Percentiles rank a stretch among this genome's conserved stretches.
phyloP scores from a whole-genome alignment of 148 eudicot genomes.

The Rhododendron henanense region DNA sequence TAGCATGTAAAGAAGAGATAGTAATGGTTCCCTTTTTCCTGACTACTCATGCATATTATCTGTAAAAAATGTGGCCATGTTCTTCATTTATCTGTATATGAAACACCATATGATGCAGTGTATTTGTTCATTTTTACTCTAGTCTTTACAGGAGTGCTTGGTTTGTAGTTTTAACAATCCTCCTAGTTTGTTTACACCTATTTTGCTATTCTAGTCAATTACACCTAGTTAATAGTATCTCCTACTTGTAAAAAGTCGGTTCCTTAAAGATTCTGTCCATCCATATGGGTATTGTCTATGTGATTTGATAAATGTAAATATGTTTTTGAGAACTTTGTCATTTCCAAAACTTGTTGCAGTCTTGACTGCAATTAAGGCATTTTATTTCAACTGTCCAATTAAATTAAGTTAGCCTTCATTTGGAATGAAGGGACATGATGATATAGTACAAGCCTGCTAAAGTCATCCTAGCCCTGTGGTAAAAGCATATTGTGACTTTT shows the following conservation, averaged over 20 bases:
- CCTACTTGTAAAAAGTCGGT: background rate
- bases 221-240: background rate
- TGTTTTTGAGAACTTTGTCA: background rate
- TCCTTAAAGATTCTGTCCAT: background rate
- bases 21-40: background rate
- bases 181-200: background rate
- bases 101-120: background rate
- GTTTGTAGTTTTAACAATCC: background rate
- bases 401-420: background rate
- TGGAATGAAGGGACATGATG: background rate
- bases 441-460: background rate
- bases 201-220: background rate
- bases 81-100: background rate
- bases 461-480: background rate
- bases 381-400: background rate
- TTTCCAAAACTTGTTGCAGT: background rate
- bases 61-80: background rate
- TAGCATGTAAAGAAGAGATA: background rate
- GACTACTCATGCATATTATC: background rate
- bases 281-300: background rate
- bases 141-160: background rate
- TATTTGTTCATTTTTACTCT: background rate
- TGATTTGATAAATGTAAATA: background rate
- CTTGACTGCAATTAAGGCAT: background rate
- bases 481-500: background rate